Evolutionary conservation across 106 monocot species (phyloP), one percentile per base, ranked within the genome.

Genomic region (Triglochin maritima): DNA sequence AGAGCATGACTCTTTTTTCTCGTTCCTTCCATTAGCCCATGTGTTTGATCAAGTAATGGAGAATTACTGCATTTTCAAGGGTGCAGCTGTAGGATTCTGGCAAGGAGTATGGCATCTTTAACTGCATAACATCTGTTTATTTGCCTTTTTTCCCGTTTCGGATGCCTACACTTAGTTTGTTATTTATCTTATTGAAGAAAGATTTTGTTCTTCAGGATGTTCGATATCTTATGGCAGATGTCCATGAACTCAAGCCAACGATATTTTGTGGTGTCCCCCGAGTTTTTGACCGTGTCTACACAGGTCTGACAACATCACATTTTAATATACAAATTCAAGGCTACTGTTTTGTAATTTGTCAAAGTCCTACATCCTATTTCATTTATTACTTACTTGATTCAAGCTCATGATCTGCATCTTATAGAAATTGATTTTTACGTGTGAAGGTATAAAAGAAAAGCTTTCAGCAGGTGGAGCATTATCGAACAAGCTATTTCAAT

Each of bases 11-110:
- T 84, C 83, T 3, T 90, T 90, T 70, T 85, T 96, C 63, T 96
- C 96, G 15, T 96, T 88, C 75, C 88, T 96, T 66, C 96, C 96
- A 42, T 63, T 96, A 68, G 90, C 91, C 47, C 96, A 96, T 68
- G 81, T 96, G 59, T 96, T 96, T 63, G 95, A 96, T 84, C 95
- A 96, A 64, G 79, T 96, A 74, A 74, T 91, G 56, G 95, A 85
- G 72, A 88, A 79, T 66, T 96, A 88, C 68, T 96, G 87, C 79
- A 87, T 96, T 63, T 86, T 68, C 50, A 96, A 91, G 71, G 95
- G 95, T 44, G 90, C 95, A 67, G 88, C 90, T 5, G 81, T 91
- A 53, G 95, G 95, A 80, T 96, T 81, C 57, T 91, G 95, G 95
- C 87, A 76, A 84, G 95, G 88, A 86, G 95, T 96, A 87, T 65